A percentile compares a stretch with the other conserved stretches of the same genome.
Conservation (phyloP, 345 rosid species). For the Corymbia maculata region DNA sequence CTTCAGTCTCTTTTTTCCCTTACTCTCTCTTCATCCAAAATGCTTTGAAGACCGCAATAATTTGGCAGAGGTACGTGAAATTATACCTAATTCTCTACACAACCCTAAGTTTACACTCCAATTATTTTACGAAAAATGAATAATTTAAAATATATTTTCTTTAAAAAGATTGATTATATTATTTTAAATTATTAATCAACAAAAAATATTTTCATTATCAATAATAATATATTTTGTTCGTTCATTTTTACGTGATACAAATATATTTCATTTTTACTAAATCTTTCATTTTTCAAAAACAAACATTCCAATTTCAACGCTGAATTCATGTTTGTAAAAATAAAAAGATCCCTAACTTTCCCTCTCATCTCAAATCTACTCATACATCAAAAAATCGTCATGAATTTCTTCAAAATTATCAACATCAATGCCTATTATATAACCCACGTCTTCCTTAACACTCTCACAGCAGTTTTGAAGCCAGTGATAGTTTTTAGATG, state of each 20-base stretch:
- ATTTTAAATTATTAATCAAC: neutral
- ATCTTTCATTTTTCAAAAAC: neutral
- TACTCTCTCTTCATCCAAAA: neutral
- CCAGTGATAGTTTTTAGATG: neutral
- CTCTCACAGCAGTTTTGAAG: neutral
- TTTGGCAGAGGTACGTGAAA: neutral
- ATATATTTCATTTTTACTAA: too few relatives aligned
- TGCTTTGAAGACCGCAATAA: neutral
- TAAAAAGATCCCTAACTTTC: neutral
- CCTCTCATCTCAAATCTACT: rapidly evolving
- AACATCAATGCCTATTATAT: neutral
- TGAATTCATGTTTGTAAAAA: neutral
- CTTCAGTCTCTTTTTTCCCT: neutral
- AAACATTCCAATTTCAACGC: neutral
- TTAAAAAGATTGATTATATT: neutral
- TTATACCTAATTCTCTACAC: neutral
- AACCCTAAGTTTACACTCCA: neutral
- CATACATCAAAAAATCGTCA: neutral
- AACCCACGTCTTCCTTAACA: neutral
- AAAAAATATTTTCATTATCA: too few relatives aligned
- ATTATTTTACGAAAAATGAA: neutral
- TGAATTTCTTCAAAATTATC: neutral
- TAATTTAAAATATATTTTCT: neutral
- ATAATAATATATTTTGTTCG: neutral
- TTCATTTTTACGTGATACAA: neutral